These are phyloP conservation scores for Cyclocybe aegerita DNA, from an alignment of 768 basidiomycete species.

Conservation along the genomic window DNA sequence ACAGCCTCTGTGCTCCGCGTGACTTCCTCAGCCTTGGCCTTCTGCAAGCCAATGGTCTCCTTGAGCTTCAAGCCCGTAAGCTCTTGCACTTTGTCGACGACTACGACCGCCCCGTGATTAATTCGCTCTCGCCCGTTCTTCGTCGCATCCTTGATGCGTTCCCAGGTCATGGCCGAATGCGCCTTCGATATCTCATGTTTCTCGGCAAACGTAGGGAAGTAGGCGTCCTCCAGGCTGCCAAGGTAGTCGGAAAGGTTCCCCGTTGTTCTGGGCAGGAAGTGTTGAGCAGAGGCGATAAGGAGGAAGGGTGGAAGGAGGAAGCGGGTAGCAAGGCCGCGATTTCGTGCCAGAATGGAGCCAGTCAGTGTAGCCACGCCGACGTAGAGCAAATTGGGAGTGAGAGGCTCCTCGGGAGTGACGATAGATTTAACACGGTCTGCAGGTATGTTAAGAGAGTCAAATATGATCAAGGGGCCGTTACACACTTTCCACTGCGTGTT, in stretches of 20 bases:
- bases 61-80: conserved; percentile 69
- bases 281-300: conserved; percentile 63
- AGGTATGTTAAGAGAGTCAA: conserved; percentile 1
- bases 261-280: conserved; percentile 87
- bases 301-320: conserved; percentile 75
- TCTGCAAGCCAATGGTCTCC: conserved; percentile 40
- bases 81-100: conserved; percentile 60
- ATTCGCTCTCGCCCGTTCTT: conserved; percentile 43
- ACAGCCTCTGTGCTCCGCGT: conserved; percentile 8
- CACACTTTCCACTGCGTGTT: conserved; percentile 84
- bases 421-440: conserved; percentile 82
- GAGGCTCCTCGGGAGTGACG: conserved; percentile 73
- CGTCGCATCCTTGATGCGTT: conserved; percentile 52
- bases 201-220: conserved; percentile 68
- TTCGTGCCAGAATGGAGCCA: conserved; percentile 83
- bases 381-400: conserved; percentile 90
- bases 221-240: conserved; percentile 65
- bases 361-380: conserved; percentile 86
- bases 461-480: conserved; percentile 13
- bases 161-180: conserved; percentile 60
- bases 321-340: conserved; percentile 68
- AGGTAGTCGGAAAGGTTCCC: conserved; percentile 67
- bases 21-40: conserved; percentile 9
- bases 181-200: conserved; percentile 65
- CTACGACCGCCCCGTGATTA: conserved; percentile 41